Evolutionary conservation across 2,329 filamentous ascomycete genomes (phyloP).

Genomic region (Chrysoporthe puriensis): DNA sequence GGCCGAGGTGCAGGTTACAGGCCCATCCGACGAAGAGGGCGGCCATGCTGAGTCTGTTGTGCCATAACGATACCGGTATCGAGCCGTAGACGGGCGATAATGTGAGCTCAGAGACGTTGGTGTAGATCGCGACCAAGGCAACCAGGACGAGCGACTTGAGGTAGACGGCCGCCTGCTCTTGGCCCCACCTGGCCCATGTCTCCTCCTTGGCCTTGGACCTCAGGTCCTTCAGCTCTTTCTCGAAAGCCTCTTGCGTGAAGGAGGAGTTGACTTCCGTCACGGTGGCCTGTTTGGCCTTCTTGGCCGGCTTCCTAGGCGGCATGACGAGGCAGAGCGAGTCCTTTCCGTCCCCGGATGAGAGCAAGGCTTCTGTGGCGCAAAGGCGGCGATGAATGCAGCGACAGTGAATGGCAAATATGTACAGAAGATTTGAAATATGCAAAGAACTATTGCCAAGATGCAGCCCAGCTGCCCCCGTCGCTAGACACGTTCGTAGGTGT

Average conservation of each 20-base stretch:
- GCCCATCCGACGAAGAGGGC: conserved; percentile 75
- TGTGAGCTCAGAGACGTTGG: conserved; percentile 73
- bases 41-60: conserved; percentile 67
- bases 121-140: conserved; percentile 63
- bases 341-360: background rate
- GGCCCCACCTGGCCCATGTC: conserved; percentile 39
- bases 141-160: conserved; percentile 50
- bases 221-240: conserved; percentile 56
- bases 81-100: conserved; percentile 88
- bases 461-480: conserved; percentile 19
- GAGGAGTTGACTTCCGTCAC: conserved; percentile 39
- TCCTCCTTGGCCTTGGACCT: conserved; percentile 48
- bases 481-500: background rate
- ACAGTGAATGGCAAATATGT: background rate
- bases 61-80: conserved; percentile 75
- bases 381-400: background rate
- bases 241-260: conserved; percentile 56
- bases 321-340: conserved; percentile 33
- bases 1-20: conserved; percentile 60
- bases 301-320: conserved; percentile 33
- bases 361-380: background rate
- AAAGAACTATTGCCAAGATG: conserved; percentile 1
- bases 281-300: conserved; percentile 29
- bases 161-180: conserved; percentile 47
- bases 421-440: background rate